A percentile compares a stretch with the other conserved stretches of the same genome.
These are phyloP conservation scores for Teratosphaeria zuluensis DNA, from an alignment of 2,329 filamentous ascomycete genomes.

Conservation along the genomic window DNA sequence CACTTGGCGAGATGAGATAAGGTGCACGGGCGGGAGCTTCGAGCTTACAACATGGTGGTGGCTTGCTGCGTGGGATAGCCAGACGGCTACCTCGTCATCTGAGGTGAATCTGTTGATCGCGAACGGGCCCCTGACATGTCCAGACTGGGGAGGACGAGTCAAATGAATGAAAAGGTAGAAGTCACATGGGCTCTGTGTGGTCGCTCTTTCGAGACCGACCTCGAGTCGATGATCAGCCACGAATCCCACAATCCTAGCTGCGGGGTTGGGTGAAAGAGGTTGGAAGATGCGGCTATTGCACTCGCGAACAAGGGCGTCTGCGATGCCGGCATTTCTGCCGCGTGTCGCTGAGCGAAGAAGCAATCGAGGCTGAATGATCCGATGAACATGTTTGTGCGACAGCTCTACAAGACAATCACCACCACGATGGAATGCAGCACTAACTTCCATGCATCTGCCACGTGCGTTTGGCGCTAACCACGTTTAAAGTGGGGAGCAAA, in stretches of 20 bases:
- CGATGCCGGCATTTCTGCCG: not conserved
- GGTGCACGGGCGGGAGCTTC: not conserved
- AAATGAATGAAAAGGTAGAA: not conserved
- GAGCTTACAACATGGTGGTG: not conserved
- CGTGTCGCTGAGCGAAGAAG: not conserved
- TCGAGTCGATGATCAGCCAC: not conserved
- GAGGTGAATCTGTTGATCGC: not conserved
- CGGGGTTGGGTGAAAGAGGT: not conserved
- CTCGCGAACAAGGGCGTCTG: not conserved
- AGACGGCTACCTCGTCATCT: not conserved
- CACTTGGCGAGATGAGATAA: not conserved
- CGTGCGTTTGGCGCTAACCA: not conserved
- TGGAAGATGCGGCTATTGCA: not conserved
- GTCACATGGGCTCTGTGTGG: not conserved
- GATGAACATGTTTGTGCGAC: not conserved
- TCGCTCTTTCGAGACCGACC: not conserved
- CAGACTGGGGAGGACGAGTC: not conserved
- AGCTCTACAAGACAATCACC: not conserved
- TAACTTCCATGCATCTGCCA: not conserved
- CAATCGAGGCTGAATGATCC: not conserved
- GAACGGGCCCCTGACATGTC: not conserved
- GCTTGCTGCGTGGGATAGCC: not conserved
- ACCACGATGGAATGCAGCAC: not conserved
- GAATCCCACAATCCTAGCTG: not conserved
- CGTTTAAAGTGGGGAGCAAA: not conserved